Evolutionary conservation across 441 rosid species (phyloP), one percentile per base, ranked within the genome.

Genomic region (Macaranga tanarius): DNA sequence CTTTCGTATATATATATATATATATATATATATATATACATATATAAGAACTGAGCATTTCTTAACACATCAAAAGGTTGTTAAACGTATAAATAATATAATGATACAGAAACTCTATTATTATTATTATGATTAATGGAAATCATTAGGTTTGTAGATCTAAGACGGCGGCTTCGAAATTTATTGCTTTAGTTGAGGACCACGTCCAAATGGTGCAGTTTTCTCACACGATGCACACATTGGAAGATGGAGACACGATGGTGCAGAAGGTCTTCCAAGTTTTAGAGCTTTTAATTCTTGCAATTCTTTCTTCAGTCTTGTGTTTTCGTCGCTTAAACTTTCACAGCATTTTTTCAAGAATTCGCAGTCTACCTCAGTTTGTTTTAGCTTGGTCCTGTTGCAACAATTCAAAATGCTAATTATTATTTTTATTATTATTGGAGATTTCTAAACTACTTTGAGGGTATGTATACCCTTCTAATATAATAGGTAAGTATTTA

Each of bases 341-440:
- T 85, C 83, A 47, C 87, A 83, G 5, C 77, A 72, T 77, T 75
- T 85, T 65, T 81, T 84, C 83, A 84, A 62, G 38, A 76, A 58
- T 40, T 83, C 83, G 17, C 83, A 81, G 47, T 86, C 86, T 48
- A 60, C 68, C 31, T 83, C 85, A 0, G 82, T 83, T 73, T 85
- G 85, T 76, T 83, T 85, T 81, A 83, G 75, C 75, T 86, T 86
- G 54, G 84, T 86, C 82, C 90, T 86, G 84, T 62, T 50, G 16
- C 6, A 50, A 16, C 17, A 31, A 31, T 12, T 51, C 45, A 61
- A 28, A 1, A 16, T 15, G 38, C 38, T 31, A 42, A 42, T 42
- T 42, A 10, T 10, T 10, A 42, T 42, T 42, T 0, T 42, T 42
- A 42, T 42, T 10, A 42, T n/a, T n/a, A n/a, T n/a, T n/a, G n/a